A percentile compares a stretch with the other conserved stretches of the same genome.
phyloP scores from a whole-genome alignment of 2,329 filamentous ascomycete species.

The Diaporthe vaccinii region DNA sequence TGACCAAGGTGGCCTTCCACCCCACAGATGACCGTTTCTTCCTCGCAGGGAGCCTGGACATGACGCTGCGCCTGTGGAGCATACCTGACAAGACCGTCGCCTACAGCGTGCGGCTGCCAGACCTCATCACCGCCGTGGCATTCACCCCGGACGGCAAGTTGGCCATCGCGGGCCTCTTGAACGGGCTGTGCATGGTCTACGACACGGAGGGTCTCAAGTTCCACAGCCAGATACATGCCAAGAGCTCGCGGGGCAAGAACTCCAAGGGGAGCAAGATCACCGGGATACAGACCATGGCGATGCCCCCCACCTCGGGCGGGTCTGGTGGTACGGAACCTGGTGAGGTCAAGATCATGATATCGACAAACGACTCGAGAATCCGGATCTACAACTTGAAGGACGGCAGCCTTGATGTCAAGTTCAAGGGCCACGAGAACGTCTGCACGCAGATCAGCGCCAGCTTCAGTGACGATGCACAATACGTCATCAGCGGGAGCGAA shows the following conservation, averaged over 20 bases:
- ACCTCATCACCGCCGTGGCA: constrained; percentile 93
- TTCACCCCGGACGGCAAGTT: constrained; percentile 94
- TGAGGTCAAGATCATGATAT: constrained; percentile 87
- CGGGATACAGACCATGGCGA: constrained; percentile 82
- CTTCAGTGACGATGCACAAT: constrained; percentile 88
- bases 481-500: constrained; percentile 94
- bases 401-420: constrained; percentile 88
- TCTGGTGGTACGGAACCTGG: constrained; percentile 58
- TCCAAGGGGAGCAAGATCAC: constrained; percentile 98
- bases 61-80: constrained; percentile 91
- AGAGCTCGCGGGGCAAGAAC: constrained; percentile 91
- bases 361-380: constrained; percentile 94
- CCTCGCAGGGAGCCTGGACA: constrained; percentile 91
- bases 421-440: constrained; percentile 90
- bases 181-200: constrained; percentile 89
- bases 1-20: constrained; percentile 95
- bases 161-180: constrained; percentile 89
- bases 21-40: constrained; percentile 97
- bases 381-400: constrained; percentile 90
- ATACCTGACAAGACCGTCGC: constrained; percentile 97
- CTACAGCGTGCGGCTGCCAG: constrained; percentile 80
- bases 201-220: constrained; percentile 91
- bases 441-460: constrained; percentile 91
- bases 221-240: constrained; percentile 90
- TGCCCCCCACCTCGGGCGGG: constrained; percentile 58